phyloP scores from a whole-genome alignment of 352 stramenopile species.

The Vaucheria bursata region DNA sequence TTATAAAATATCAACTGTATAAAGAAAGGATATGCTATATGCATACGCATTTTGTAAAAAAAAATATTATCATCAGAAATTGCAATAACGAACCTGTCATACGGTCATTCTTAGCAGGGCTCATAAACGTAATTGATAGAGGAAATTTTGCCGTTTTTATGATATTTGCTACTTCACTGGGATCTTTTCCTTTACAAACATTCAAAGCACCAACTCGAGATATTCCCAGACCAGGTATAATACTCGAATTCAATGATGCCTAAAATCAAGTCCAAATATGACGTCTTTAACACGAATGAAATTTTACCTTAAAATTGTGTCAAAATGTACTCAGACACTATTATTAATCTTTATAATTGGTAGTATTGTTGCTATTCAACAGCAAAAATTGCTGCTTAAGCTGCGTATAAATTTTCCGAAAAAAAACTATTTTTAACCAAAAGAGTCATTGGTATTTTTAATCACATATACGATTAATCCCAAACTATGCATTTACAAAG shows the following conservation, averaged over 20 bases:
- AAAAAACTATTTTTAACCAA: neutral
- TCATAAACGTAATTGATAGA: too few species aligned
- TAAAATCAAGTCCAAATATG: neutral
- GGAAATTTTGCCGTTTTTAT: neutral
- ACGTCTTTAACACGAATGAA: neutral
- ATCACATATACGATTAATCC: neutral
- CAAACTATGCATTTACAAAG: neutral
- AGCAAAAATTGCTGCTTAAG: neutral
- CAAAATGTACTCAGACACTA: neutral
- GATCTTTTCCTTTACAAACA: slow-evolving; percentile 26
- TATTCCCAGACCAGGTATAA: neutral
- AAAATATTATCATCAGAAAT: too few species aligned
- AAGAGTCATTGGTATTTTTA: neutral
- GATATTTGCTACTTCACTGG: neutral
- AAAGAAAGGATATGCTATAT: too few species aligned
- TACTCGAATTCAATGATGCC: neutral
- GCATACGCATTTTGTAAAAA: too few species aligned
- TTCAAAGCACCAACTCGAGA: slow-evolving; percentile 2
- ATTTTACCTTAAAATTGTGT: neutral
- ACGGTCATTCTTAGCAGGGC: too few species aligned
- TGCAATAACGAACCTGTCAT: too few species aligned
- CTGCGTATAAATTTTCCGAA: neutral
- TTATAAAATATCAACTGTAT: too few species aligned
- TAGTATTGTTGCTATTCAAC: neutral
- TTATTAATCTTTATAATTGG: neutral